A percentile compares a stretch with the other conserved stretches of the same genome.
Conservation (phyloP, 1,139 yeast species). For the Geotrichum siamense region DNA sequence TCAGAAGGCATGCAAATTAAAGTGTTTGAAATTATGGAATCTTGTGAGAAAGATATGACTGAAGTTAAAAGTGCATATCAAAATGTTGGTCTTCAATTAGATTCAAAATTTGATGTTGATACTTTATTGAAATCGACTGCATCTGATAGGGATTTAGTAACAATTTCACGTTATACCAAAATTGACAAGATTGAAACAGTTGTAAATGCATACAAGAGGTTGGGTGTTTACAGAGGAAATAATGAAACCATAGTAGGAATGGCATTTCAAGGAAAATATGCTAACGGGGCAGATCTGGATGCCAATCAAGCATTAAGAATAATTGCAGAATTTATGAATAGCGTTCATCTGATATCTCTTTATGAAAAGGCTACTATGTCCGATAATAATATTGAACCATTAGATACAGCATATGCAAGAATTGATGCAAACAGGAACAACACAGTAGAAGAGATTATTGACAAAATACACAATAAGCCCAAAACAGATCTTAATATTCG, state of each 20-base stretch:
- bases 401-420: slow-evolving; percentile 52
- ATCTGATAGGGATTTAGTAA: slow-evolving; percentile 23
- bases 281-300: slow-evolving; percentile 12
- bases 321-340: slow-evolving; percentile 50
- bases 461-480: slow-evolving; percentile 1
- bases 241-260: slow-evolving; percentile 17
- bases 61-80: slow-evolving; percentile 53
- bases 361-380: slow-evolving; percentile 26
- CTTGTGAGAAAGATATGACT: slow-evolving; percentile 56
- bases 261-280: slow-evolving; percentile 15
- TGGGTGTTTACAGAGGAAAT: slow-evolving; percentile 12
- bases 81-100: slow-evolving; percentile 42
- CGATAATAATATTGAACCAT: slow-evolving; percentile 36
- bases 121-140: slow-evolving; percentile 18
- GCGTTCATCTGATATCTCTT: slow-evolving; percentile 36
- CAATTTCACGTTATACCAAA: too few species aligned
- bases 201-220: slow-evolving; percentile 44
- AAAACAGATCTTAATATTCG: slow-evolving; percentile 32
- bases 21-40: slow-evolving; percentile 45
- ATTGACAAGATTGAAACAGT: slow-evolving; percentile 31
- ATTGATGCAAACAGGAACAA: slow-evolving; percentile 26
- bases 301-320: slow-evolving; percentile 46
- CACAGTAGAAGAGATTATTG: not conserved
- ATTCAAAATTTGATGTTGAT: slow-evolving; percentile 16
- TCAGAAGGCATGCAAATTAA: slow-evolving; percentile 45